Conservation (phyloP, 2,329 filamentous ascomycete species). For the Paracorniculantispora psalliotae region DNA sequence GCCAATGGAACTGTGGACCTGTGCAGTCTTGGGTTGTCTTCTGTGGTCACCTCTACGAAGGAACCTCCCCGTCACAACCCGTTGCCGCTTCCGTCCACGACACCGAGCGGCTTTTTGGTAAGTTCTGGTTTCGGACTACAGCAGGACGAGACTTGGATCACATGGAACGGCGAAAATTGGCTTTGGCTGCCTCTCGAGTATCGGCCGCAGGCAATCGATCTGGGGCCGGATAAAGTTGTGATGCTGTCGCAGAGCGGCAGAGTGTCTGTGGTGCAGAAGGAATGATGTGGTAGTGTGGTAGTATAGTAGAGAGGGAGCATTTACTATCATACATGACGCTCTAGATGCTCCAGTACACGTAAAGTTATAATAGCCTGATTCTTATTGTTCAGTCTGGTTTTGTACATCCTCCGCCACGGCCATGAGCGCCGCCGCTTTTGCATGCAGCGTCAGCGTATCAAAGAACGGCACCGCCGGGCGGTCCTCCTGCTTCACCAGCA, state of each 20-base stretch:
- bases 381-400: not conserved
- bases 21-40: too few relatives aligned
- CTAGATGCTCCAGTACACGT: too few relatives aligned
- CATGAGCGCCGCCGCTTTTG: conserved; percentile 12
- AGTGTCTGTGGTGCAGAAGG: not conserved
- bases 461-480: conserved; percentile 15
- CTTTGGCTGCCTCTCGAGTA: not conserved
- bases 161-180: not conserved
- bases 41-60: too few relatives aligned
- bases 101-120: too few relatives aligned
- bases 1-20: too few relatives aligned
- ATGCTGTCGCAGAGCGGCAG: not conserved
- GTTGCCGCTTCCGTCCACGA: not conserved
- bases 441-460: conserved; percentile 16
- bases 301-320: too few relatives aligned
- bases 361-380: too few relatives aligned
- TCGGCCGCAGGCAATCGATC: not conserved
- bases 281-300: too few relatives aligned
- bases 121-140: not conserved
- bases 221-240: not conserved
- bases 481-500: conserved; percentile 16
- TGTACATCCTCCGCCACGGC: not conserved
- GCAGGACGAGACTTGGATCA: not conserved
- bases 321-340: too few relatives aligned
- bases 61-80: too few relatives aligned